Percentiles rank a stretch among this genome's conserved stretches.
Conservation (phyloP, 2,329 filamentous ascomycete genomes). For the Exophiala aquamarina region DNA sequence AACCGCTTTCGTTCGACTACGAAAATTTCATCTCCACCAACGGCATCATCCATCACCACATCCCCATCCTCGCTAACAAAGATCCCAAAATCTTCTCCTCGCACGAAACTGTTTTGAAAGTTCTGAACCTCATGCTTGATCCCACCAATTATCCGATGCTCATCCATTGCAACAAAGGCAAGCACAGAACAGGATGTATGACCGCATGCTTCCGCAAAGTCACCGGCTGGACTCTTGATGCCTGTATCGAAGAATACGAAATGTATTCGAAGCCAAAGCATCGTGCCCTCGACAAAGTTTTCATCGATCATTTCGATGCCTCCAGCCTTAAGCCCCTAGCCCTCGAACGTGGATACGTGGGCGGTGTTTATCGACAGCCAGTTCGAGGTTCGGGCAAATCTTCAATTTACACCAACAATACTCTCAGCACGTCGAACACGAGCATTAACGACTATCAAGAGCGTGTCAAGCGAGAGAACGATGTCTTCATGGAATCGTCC, state of each 20-base stretch:
- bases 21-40: conserved; percentile 63
- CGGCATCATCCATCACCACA: conserved; percentile 69
- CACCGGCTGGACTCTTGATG: conserved; percentile 63
- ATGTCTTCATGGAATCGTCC: conserved; percentile 16
- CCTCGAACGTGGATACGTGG: conserved; percentile 27
- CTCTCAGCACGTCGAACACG: conserved; percentile 22
- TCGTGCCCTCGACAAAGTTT: conserved; percentile 36
- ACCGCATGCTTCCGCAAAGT: conserved; percentile 75
- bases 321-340: conserved; percentile 26
- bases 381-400: conserved; percentile 19
- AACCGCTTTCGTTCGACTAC: conserved; percentile 49
- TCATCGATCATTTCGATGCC: conserved; percentile 27
- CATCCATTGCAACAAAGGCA: conserved; percentile 92
- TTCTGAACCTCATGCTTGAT: conserved; percentile 71
- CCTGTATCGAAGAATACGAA: conserved; percentile 72
- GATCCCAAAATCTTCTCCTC: conserved; percentile 66
- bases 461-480: conserved; percentile 18
- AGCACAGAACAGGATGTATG: conserved; percentile 89
- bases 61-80: conserved; percentile 86
- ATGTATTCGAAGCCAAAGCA: conserved; percentile 56
- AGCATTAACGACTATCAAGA: conserved; percentile 24
- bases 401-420: conserved; percentile 28
- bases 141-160: conserved; percentile 74
- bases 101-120: conserved; percentile 65
- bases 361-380: conserved; percentile 26